These are phyloP conservation scores for Dryas octopetala DNA, from an alignment of 306 rosid genomes.

Conservation along the genomic window DNA sequence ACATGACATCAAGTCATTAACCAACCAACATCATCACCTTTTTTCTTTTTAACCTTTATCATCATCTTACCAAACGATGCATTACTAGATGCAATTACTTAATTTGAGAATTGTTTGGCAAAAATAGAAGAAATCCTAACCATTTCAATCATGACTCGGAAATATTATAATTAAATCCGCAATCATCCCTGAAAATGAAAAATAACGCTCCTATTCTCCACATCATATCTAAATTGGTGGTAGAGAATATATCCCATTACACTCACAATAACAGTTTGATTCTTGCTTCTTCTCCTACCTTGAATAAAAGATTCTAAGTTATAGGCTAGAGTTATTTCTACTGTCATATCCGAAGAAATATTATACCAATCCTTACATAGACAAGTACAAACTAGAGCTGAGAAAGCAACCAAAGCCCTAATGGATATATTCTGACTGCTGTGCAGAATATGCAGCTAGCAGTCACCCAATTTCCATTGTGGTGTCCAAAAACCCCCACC, in stretches of 20 bases:
- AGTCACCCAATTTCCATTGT: not conserved
- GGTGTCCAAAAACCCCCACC: not conserved
- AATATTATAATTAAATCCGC: not conserved
- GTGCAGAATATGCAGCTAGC: not conserved
- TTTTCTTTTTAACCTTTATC: slow-evolving; percentile 34
- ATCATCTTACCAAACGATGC: slow-evolving; percentile 36
- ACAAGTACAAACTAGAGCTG: not conserved
- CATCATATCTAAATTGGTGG: not conserved
- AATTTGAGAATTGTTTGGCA: slow-evolving; percentile 19
- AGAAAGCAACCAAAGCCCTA: not conserved
- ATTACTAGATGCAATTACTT: slow-evolving; percentile 22
- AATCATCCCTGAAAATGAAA: not conserved
- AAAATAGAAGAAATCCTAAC: not conserved
- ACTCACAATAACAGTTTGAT: too few relatives aligned
- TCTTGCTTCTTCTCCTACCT: not conserved
- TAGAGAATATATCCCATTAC: too few relatives aligned
- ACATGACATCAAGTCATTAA: slow-evolving; percentile 25
- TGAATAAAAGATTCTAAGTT: not conserved
- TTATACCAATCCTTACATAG: not conserved
- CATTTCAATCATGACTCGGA: not conserved
- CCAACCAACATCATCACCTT: slow-evolving; percentile 51
- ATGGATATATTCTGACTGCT: not conserved
- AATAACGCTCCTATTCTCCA: not conserved
- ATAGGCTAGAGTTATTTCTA: not conserved
- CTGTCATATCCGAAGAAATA: not conserved